Evolutionary conservation across 78 protist genomes (phyloP).

Genomic region (Goniomonas avonlea): DNA sequence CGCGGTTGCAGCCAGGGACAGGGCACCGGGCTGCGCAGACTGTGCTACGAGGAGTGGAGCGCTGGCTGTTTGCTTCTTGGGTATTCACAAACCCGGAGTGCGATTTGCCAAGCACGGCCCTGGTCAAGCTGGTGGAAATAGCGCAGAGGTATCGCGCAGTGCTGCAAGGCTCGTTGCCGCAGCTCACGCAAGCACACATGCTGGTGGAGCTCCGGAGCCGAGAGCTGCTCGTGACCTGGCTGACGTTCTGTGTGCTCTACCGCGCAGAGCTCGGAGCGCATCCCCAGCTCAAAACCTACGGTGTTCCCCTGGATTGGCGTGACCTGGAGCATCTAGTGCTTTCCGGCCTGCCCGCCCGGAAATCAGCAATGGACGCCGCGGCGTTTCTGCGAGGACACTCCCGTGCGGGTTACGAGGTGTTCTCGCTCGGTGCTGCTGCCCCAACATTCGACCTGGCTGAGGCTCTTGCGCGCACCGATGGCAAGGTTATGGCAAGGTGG

Average conservation of each 20-base stretch:
- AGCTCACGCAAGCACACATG: no score
- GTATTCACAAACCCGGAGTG: no score
- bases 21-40: no score
- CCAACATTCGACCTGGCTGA: background rate
- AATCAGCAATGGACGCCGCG: background rate
- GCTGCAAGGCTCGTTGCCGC: no score
- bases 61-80: no score
- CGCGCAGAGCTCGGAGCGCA: no score
- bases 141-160: no score
- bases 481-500: background rate
- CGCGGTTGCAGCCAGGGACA: no score
- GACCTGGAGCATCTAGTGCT: conserved; percentile 2
- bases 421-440: background rate
- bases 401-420: background rate
- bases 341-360: background rate
- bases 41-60: no score
- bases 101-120: no score
- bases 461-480: background rate
- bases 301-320: background rate
- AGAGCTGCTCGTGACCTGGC: background rate
- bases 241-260: background rate
- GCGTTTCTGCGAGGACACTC: background rate
- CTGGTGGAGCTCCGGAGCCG: background rate
- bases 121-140: no score
- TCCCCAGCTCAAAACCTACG: background rate